Evolutionary conservation across 1,284 basidiomycete genomes (phyloP).

Genomic region (Ganoderma boninense): DNA sequence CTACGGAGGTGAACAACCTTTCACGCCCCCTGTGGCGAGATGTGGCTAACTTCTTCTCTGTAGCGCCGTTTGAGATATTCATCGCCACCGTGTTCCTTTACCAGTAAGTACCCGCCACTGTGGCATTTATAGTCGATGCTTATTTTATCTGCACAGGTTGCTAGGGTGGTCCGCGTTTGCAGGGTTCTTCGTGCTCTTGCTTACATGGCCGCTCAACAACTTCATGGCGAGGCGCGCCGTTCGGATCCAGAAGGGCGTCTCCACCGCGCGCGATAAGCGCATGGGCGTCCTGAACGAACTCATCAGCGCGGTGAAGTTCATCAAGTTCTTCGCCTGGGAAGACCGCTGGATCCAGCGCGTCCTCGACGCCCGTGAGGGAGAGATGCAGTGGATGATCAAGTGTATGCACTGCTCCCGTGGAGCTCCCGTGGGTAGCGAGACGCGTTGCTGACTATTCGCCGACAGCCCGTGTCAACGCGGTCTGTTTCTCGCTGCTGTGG

Average conservation of each 20-base stretch:
- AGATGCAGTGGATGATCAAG: conserved; percentile 79
- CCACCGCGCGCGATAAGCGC: conserved; percentile 82
- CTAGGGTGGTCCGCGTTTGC: conserved; percentile 88
- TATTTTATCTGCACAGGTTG: conserved; percentile 55
- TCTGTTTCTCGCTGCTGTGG: conserved; percentile 73
- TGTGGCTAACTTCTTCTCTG: conserved; percentile 7
- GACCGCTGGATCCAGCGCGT: conserved; percentile 73
- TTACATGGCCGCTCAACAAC: conserved; percentile 81
- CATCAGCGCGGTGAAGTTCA: conserved; percentile 82
- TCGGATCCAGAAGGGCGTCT: conserved; percentile 77
- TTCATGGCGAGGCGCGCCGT: conserved; percentile 67
- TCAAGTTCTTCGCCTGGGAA: conserved; percentile 91
- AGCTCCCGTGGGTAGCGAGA: background rate
- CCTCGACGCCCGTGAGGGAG: conserved; percentile 63
- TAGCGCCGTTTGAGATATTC: conserved; percentile 82
- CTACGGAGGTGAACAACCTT: conserved; percentile 59
- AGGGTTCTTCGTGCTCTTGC: conserved; percentile 80
- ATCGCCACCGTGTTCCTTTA: conserved; percentile 84
- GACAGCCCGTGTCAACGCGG: conserved; percentile 68
- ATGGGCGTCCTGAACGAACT: conserved; percentile 90
- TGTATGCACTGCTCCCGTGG: conserved; percentile 41
- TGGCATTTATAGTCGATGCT: background rate
- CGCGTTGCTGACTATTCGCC: conserved; percentile 7
- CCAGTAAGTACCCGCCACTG: conserved; percentile 46
- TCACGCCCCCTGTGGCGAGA: background rate